Base-by-base conservation (phyloP, 345 rosid genomes). In the Linum usitatissimum region DNA sequence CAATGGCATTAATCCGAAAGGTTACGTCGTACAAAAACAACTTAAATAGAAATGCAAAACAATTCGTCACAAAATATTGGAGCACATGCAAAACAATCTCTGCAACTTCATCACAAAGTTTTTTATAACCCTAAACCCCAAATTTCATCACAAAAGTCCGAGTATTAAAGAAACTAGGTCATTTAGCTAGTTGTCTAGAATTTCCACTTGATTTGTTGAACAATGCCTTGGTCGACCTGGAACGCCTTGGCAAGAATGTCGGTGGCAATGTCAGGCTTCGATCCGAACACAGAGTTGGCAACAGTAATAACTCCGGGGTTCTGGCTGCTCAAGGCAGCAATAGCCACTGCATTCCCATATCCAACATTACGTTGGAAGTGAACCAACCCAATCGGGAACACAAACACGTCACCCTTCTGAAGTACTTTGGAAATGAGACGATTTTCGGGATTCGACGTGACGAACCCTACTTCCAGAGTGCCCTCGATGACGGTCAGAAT, bases 201-300 rank as follows among this genome's bases (percentile, higher is more conserved):
- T 12, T 19, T 19, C 28, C 7, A 18, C 28, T 56, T 3, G 6
- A 56, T 19, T 18, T 56, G 28, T 7, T 56, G 23, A 0, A 56
- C 9, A 3, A 18, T 19, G 12, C 6, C 18, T 30, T 56, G 18
- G 13, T 56, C 59, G 6, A 56, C 28, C 59, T 56, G 59, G 59
- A 56, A 56, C 28, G 59, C 59, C 30, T 56, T 56, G 1, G 59
- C 28, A 12, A 56, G 59, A n/a, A 56, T 23, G 28, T 4, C 59
- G 6, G 59, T 10, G 30, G 20, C 9, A 3, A 56, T 56, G 14
- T 19, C 59, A 9, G 59, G 59, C 5, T 56, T 19, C 6, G 28
- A 56, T n/a, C 59, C 59, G 20, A 56, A 56, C 9, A 56, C 59
- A 56, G 28, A 21, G 20, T 56, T 56, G 20, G 59, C 59, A 2